Base-by-base conservation (phyloP, 2,329 filamentous ascomycete species). In the Pezicula radicicola region DNA sequence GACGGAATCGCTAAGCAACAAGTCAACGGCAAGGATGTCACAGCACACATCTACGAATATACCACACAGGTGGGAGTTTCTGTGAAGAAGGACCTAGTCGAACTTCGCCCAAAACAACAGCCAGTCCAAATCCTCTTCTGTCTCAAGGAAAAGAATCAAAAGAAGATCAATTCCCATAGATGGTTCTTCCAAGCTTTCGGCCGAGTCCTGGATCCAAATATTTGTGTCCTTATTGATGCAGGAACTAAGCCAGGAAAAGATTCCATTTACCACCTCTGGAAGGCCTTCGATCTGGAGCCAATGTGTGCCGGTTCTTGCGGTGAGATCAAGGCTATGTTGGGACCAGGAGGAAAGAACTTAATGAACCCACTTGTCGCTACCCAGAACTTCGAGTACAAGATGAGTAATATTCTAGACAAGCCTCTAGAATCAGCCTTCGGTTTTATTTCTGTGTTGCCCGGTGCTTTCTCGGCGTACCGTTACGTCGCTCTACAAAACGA, bases 181-280 rank as follows among this genome's bases (percentile, higher is more conserved):
- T 99, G 94, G 94, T 97, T 99, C 75, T 99, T 99, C 79, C 88
- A 95, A 62, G 94, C 93, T 0, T 99, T 99, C 68, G 94, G 94
- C 30, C 83, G 86, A 19, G 89, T 97, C 3, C 74, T 99, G 42
- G 88, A 97, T 57, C 94, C 94, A 37, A 97, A 97, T 65, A 96
- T 99, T 61, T 97, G 94, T 66, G 93, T 97, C 10, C 80, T 99
- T 48, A 83, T 99, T 59, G 94, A 99, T 72, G 94, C 94, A 1
- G 94, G 94, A 75, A 99, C 94, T 0, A 92, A 91, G 61, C 94
- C 94, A 0, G 94, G 94, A 49, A 89, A 86, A 57, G 91, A 91
- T 69, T 97, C 93, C 18, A 94, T 99, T 67, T 99, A 99, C 71
- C 91, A 97, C 59, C 80, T 99, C 4, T 99, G 94, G 94, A 97